Percentiles rank a stretch among this genome's conserved stretches.
These are phyloP conservation scores for Nicotiana otophora DNA, from an alignment of 257 asterid species.

Conservation along the genomic window DNA sequence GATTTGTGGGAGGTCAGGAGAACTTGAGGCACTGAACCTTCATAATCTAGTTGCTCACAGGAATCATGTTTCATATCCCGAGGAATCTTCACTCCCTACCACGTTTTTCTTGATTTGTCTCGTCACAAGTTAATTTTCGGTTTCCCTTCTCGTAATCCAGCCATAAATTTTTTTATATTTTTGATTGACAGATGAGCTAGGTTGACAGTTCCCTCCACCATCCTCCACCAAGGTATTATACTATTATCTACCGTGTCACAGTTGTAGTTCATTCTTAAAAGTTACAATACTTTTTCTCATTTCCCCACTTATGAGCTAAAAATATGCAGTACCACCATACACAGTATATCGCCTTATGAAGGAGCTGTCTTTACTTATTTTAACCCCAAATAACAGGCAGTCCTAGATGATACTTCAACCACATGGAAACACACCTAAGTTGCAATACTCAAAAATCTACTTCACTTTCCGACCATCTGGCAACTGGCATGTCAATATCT, in stretches of 20 bases:
- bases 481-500: neutral
- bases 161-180: neutral
- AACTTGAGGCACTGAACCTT: neutral
- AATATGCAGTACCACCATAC: neutral
- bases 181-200: neutral
- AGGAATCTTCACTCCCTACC: neutral
- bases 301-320: neutral
- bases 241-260: neutral
- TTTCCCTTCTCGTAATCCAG: neutral
- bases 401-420: neutral
- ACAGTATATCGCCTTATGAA: neutral
- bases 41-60: neutral
- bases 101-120: neutral
- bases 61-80: neutral
- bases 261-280: neutral
- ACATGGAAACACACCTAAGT: neutral
- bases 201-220: no score
- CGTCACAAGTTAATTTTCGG: neutral
- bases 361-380: neutral
- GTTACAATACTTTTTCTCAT: neutral
- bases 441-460: neutral
- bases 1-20: neutral
- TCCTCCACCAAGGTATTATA: neutral
- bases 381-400: neutral
- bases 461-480: neutral